These are phyloP conservation scores for Fusarium sp. DNA, from an alignment of 2,329 filamentous ascomycete genomes.

Conservation along the genomic window DNA sequence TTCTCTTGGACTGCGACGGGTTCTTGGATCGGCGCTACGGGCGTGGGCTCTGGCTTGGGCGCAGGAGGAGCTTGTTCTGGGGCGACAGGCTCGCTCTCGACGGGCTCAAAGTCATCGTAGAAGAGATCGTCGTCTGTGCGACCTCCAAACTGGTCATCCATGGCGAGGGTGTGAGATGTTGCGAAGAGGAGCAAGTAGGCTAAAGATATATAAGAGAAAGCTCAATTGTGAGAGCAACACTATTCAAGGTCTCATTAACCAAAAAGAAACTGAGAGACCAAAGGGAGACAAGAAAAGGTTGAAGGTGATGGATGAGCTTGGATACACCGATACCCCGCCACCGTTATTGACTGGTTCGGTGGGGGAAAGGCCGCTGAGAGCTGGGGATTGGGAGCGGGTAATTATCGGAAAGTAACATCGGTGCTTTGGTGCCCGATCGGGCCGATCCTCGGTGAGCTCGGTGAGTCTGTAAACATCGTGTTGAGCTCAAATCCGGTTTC, in stretches of 20 bases:
- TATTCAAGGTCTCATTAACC: neutral
- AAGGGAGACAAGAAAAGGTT: neutral
- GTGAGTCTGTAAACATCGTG: neutral
- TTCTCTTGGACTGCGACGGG: constrained; percentile 16
- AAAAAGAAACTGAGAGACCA: neutral
- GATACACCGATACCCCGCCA: constrained; percentile 39
- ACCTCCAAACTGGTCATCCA: constrained; percentile 72
- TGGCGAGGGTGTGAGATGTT: constrained; percentile 41
- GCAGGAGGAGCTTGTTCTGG: constrained; percentile 30
- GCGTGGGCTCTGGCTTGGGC: constrained; percentile 23
- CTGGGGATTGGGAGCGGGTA: constrained; percentile 9
- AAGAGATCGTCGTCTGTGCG: constrained; percentile 73
- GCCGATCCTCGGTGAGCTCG: constrained; percentile 1
- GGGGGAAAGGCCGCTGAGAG: constrained; percentile 3
- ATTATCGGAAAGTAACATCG: constrained; percentile 9
- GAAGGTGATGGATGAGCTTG: constrained; percentile 12
- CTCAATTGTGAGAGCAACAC: neutral
- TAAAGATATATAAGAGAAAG: neutral
- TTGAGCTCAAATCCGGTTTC: neutral
- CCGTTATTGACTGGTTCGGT: constrained; percentile 9
- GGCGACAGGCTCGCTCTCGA: constrained; percentile 53
- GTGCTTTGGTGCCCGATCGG: neutral
- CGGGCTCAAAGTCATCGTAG: constrained; percentile 71
- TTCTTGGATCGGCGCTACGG: constrained; percentile 28
- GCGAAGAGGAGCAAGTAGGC: neutral